phyloP scores from a whole-genome alignment of 352 stramenopile genomes.

The Discostella stelligera region DNA sequence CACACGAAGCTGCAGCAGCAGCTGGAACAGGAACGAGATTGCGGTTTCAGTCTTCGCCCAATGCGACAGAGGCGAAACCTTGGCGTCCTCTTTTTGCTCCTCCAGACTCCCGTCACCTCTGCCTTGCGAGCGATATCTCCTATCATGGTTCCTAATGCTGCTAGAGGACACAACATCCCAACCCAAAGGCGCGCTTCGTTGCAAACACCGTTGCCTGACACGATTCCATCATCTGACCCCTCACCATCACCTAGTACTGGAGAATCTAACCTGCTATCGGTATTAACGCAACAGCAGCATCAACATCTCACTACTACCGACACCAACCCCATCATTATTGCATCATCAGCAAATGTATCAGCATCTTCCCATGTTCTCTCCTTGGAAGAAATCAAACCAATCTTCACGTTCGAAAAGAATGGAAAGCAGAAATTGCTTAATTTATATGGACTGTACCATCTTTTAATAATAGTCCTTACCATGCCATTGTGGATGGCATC shows the following conservation, averaged over 20 bases:
- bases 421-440: slow-evolving; percentile 64
- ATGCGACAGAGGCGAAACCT: not conserved
- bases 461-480: slow-evolving; percentile 57
- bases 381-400: not conserved
- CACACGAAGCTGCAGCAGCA: not conserved
- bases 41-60: not conserved
- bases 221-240: not conserved
- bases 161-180: not conserved
- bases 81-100: not conserved
- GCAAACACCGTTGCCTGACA: not conserved
- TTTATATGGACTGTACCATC: slow-evolving; percentile 50
- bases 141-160: not conserved
- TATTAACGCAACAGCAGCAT: not conserved
- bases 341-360: not conserved
- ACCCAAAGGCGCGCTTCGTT: not conserved
- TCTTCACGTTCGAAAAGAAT: slow-evolving; percentile 7
- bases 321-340: not conserved
- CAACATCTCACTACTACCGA: not conserved
- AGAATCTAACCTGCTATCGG: not conserved
- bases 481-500: slow-evolving; percentile 62
- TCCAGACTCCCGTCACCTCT: not conserved
- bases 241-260: not conserved
- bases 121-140: not conserved
- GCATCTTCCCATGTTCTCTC: not conserved
- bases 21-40: not conserved